These are phyloP conservation scores for Athelia sp. DNA, from an alignment of 1,284 basidiomycete genomes.

Conservation along the genomic window DNA sequence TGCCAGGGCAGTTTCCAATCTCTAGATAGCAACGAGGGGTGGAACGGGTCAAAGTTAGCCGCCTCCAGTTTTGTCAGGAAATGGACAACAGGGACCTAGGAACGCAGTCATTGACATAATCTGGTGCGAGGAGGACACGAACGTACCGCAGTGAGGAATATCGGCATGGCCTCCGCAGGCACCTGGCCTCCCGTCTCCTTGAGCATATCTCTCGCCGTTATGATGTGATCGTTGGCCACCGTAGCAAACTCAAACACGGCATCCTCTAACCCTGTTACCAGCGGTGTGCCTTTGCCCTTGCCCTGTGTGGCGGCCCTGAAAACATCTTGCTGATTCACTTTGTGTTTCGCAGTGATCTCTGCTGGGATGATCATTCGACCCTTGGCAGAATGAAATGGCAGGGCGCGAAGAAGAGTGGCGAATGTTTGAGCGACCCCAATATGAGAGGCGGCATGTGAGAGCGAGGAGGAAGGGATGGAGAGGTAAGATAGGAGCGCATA, in stretches of 20 bases:
- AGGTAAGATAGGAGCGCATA: constrained; percentile 78
- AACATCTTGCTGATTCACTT: constrained; percentile 84
- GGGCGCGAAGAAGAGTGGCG: constrained; percentile 66
- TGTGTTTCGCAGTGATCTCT: constrained; percentile 77
- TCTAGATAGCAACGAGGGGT: constrained; percentile 61
- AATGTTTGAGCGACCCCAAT: constrained; percentile 71
- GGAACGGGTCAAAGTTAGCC: constrained; percentile 81
- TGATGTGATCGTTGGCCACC: constrained; percentile 85
- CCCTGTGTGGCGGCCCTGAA: constrained; percentile 56
- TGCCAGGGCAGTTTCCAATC: constrained; percentile 87
- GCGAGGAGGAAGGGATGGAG: constrained; percentile 51
- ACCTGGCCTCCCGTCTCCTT: constrained; percentile 58
- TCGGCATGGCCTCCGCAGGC: constrained; percentile 63
- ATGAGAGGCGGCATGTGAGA: constrained; percentile 80
- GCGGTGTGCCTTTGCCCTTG: constrained; percentile 11
- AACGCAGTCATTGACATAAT: constrained; percentile 5
- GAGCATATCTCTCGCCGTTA: constrained; percentile 79
- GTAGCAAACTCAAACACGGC: constrained; percentile 90
- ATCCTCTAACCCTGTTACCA: constrained; percentile 61
- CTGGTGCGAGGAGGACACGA: constrained; percentile 7
- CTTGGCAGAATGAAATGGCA: constrained; percentile 73
- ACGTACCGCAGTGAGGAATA: constrained; percentile 78
- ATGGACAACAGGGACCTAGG: constrained; percentile 69
- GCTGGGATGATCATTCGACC: constrained; percentile 79
- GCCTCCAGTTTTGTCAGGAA: constrained; percentile 75